Percentiles rank a stretch among this genome's conserved stretches.
phyloP scores from a whole-genome alignment of 2,329 filamentous ascomycete genomes.

The Sarocladiaceae sp. region DNA sequence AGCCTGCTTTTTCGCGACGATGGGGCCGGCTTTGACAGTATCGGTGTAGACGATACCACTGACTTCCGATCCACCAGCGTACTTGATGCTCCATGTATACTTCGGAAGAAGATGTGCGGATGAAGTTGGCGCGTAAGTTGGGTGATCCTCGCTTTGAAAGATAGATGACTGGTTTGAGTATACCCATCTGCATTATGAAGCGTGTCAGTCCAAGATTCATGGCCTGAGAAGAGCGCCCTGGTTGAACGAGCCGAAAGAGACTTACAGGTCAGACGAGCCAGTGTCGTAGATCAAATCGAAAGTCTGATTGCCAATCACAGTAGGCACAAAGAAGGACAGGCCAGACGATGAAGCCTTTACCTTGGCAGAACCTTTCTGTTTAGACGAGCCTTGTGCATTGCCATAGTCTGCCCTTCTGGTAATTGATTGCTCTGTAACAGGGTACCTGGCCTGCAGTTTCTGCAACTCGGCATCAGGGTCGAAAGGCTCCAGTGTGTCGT shows the following conservation, averaged over 20 bases:
- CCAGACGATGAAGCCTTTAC: background rate
- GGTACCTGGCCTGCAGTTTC: background rate
- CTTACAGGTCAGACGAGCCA: conserved; percentile 32
- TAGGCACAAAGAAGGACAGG: background rate
- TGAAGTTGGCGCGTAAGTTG: conserved; percentile 30
- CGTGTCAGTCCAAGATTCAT: no score
- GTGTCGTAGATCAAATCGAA: conserved; percentile 38
- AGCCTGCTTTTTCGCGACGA: conserved; percentile 36
- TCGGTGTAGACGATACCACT: conserved; percentile 40
- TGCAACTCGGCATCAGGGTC: background rate
- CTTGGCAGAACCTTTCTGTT: background rate
- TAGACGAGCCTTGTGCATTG: no score
- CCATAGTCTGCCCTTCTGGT: background rate
- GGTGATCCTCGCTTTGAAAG: conserved; percentile 14
- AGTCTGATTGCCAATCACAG: conserved; percentile 25
- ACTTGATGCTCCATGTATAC: conserved; percentile 37
- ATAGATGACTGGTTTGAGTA: background rate
- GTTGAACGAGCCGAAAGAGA: conserved; percentile 33
- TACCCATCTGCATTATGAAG: background rate
- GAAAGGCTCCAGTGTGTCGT: background rate
- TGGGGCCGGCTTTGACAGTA: conserved; percentile 34
- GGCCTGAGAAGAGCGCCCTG: no score
- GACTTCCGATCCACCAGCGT: conserved; percentile 39
- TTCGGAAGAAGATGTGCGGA: conserved; percentile 32
- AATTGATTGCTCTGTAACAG: background rate